These are phyloP conservation scores for Cryoendolithus antarcticus DNA, from an alignment of 2,329 filamentous ascomycete genomes.

Conservation along the genomic window DNA sequence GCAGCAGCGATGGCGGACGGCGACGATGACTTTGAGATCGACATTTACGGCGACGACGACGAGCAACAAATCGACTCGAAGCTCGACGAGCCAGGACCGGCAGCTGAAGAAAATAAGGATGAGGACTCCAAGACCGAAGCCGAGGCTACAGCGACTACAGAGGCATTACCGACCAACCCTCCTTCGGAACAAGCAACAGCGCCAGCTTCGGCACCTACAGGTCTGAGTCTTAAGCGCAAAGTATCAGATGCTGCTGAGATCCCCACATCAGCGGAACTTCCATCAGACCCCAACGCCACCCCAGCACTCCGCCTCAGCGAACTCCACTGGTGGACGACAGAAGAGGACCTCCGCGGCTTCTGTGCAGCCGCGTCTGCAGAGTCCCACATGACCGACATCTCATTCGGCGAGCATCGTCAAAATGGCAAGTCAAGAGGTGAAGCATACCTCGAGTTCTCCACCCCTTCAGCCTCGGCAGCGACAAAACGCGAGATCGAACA, in stretches of 20 bases:
- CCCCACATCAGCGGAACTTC: slow-evolving; percentile 21
- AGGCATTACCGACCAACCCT: background rate
- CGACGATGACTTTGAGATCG: slow-evolving; percentile 59
- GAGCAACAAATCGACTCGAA: slow-evolving; percentile 3
- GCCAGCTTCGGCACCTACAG: background rate
- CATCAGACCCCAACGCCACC: slow-evolving; percentile 47
- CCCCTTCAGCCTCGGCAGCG: slow-evolving; percentile 73
- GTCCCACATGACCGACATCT: slow-evolving; percentile 77
- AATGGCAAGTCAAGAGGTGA: slow-evolving; percentile 96
- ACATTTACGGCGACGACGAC: slow-evolving; percentile 52
- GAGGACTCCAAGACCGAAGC: slow-evolving; percentile 12
- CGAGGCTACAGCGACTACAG: slow-evolving; percentile 19
- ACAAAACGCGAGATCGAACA: slow-evolving; percentile 68
- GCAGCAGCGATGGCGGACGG: slow-evolving; percentile 31
- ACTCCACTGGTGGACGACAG: slow-evolving; percentile 91
- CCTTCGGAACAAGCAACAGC: background rate
- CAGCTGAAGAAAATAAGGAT: slow-evolving; percentile 12
- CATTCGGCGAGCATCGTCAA: slow-evolving; percentile 96
- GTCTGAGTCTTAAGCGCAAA: slow-evolving; percentile 46
- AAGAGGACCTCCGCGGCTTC: slow-evolving; percentile 89
- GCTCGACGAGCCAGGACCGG: slow-evolving; percentile 4
- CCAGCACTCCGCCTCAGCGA: slow-evolving; percentile 77
- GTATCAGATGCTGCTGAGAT: slow-evolving; percentile 11
- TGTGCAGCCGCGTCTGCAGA: slow-evolving; percentile 56
- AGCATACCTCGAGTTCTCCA: slow-evolving; percentile 75